These are phyloP conservation scores for Scleroderma citrinum DNA, from an alignment of 768 basidiomycete genomes.

Conservation along the genomic window DNA sequence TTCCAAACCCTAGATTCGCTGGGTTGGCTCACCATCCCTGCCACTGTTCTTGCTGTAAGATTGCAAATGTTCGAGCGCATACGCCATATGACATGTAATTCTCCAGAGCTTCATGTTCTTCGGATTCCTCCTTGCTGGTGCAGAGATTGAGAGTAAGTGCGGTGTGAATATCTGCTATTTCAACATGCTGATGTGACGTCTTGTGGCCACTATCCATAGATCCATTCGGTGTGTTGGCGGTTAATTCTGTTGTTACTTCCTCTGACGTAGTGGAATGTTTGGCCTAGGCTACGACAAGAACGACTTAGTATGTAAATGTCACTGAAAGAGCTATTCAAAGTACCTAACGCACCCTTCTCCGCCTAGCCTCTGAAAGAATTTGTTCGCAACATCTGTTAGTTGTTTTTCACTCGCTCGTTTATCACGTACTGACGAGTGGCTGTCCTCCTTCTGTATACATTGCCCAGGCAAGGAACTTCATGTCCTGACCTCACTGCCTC, in stretches of 20 bases:
- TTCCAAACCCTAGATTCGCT: constrained; percentile 55
- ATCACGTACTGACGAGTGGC: constrained; percentile 1
- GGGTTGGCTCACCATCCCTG: constrained; percentile 60
- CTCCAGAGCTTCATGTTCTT: constrained; percentile 60
- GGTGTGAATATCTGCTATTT: background rate
- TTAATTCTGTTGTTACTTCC: background rate
- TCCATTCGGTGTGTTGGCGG: constrained; percentile 35
- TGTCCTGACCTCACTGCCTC: constrained; percentile 52
- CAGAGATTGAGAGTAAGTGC: constrained; percentile 67
- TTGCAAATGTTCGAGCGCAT: background rate
- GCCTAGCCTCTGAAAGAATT: constrained; percentile 60
- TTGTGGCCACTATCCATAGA: constrained; percentile 23
- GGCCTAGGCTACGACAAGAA: constrained; percentile 60
- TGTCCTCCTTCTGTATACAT: too few relatives aligned
- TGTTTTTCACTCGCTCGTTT: background rate
- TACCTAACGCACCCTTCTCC: background rate
- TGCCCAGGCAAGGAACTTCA: constrained; percentile 50
- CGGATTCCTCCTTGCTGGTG: constrained; percentile 66
- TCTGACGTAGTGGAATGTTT: background rate
- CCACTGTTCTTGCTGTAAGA: constrained; percentile 45
- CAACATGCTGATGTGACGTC: constrained; percentile 1
- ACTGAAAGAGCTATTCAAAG: background rate
- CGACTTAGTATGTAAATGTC: constrained; percentile 45
- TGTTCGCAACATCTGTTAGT: constrained; percentile 55
- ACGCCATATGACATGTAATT: background rate